Evolutionary conservation across 179 eudicot genomes (phyloP), one percentile per base, ranked within the genome.

Genomic region (Actinidia arguta): DNA sequence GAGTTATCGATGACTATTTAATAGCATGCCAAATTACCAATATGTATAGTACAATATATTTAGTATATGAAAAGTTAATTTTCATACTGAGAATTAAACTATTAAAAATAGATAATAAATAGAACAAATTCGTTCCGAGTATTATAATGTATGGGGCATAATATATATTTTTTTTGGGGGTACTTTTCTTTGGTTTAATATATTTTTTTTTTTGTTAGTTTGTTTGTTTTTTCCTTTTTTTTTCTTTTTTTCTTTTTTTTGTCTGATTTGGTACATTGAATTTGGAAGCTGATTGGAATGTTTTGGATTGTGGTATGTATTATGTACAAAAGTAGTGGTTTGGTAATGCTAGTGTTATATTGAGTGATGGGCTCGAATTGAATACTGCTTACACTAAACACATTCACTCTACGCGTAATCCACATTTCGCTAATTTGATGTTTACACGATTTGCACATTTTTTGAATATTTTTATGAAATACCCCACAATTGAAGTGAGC

Each of bases 1-100:
- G 89, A 87, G 82, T 67, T 87, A 83, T 68, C 12, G 72, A 47
- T 16, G 22, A 39, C 22, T 66, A 18, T 66, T 18, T 31, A 12
- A 13, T 1, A 8, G 50, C 22, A 68, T 42, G 4, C 36, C 36
- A 31, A 31, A 36, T 16, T 39, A 67, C 17, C 39, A 56, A 56
- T 56, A 56, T 56, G 0, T 67, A 67, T 67, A 67, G 2, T 31
- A 31, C 36, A 67, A 36, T n/a, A 67, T 9, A 2, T 36, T 39
- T 39, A 42, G 36, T 68, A 3, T 68, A 14, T 39, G 36, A 20
- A 42, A 16, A 36, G 42, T 36, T 16, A 31, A 5, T 36, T 39
- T 6, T 0, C 16, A 36, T 6, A 47, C 47, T 31, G 0, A 39
- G 6, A 39, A 18, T 64, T 20, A 24, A n/a, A 31, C 16, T 8